Percentiles rank a stretch among this genome's conserved stretches.
Evolutionary conservation across 176 grass and related monocot species (phyloP).

Genomic region (Poa annua): DNA sequence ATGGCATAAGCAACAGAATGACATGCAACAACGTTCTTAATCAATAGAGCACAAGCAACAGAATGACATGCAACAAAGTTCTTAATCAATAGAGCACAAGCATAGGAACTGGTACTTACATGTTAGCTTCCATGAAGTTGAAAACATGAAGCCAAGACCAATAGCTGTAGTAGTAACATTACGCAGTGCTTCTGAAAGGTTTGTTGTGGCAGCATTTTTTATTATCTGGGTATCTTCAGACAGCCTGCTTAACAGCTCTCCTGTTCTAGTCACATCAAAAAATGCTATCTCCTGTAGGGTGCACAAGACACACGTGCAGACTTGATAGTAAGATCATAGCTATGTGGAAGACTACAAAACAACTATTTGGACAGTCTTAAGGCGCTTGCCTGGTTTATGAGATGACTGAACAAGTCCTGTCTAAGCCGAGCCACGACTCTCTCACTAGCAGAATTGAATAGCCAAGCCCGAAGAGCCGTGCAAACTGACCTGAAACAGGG

Average conservation of each 20-base stretch:
- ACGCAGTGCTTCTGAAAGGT: constrained; percentile 91
- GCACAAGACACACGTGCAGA: constrained; percentile 25
- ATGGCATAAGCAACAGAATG: constrained; percentile 11
- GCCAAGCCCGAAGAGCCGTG: constrained; percentile 76
- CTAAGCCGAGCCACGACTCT: constrained; percentile 94
- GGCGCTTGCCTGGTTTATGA: constrained; percentile 71
- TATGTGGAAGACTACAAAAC: constrained; percentile 3
- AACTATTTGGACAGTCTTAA: constrained; percentile 7
- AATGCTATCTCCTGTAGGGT: constrained; percentile 87
- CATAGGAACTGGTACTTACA: constrained; percentile 59
- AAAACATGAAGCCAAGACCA: constrained; percentile 95
- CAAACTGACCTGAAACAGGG: constrained; percentile 87
- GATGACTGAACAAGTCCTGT: constrained; percentile 97
- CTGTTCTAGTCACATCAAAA: constrained; percentile 95
- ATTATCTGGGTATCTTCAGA: constrained; percentile 99
- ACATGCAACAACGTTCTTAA: constrained; percentile 11
- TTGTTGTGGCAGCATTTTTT: constrained; percentile 98
- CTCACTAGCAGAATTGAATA: constrained; percentile 94
- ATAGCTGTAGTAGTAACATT: constrained; percentile 84
- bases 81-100: constrained; percentile 23
- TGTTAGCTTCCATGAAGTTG: constrained; percentile 98
- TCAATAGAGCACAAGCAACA: constrained; percentile 13
- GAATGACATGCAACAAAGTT: constrained; percentile 19
- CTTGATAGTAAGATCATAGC: constrained; percentile 1
- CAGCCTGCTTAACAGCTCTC: constrained; percentile 95